Percentiles rank a stretch among this genome's conserved stretches.
phyloP scores from a whole-genome alignment of 495 filamentous ascomycete species.

The Saxophila tyrrhenica region DNA sequence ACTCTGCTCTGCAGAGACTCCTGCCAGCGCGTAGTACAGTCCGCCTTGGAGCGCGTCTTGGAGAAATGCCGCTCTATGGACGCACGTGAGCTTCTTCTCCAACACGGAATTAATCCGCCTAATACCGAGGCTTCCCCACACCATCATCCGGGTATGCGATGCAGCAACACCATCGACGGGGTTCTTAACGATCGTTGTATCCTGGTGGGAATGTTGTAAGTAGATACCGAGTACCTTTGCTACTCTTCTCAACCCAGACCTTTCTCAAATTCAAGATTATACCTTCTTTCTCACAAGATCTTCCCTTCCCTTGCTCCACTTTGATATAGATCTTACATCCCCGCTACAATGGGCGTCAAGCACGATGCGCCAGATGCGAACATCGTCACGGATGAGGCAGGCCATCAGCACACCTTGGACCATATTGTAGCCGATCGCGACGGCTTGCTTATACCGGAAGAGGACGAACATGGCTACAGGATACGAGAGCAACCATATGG shows the following conservation, averaged over 20 bases:
- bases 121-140: not conserved
- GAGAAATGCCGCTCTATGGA: too few relatives aligned
- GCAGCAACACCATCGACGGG: not conserved
- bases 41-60: too few relatives aligned
- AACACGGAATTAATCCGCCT: not conserved
- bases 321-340: too few relatives aligned
- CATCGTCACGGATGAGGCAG: slow-evolving; percentile 7
- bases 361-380: slow-evolving; percentile 12
- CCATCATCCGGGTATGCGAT: not conserved
- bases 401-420: slow-evolving; percentile 16
- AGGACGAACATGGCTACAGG: slow-evolving; percentile 27
- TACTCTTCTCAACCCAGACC: too few relatives aligned
- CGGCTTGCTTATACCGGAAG: slow-evolving; percentile 22
- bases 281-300: too few relatives aligned
- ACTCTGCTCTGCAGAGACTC: too few relatives aligned
- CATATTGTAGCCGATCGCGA: slow-evolving; percentile 17
- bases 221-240: too few relatives aligned
- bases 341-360: slow-evolving; percentile 14
- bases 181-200: not conserved
- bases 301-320: too few relatives aligned
- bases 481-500: slow-evolving; percentile 33
- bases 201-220: not conserved
- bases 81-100: too few relatives aligned
- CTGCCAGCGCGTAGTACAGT: too few relatives aligned
- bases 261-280: too few relatives aligned